Conservation (phyloP, 108 stramenopile genomes). For the Pelagomonas calceolata region DNA sequence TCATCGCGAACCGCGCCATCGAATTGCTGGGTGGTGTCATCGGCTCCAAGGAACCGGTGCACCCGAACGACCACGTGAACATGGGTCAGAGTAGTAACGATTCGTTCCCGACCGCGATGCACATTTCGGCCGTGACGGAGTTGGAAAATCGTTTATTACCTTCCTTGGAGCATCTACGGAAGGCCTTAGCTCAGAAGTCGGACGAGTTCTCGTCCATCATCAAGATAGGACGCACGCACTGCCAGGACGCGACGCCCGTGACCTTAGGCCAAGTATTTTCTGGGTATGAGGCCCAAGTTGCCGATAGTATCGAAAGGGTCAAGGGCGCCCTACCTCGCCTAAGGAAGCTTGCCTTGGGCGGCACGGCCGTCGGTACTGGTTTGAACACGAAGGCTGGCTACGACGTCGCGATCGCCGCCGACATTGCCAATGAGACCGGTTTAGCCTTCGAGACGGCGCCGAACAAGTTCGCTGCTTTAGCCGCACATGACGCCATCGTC, state of each 20-base stretch:
- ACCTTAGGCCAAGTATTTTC: constrained; percentile 97
- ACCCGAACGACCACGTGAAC: constrained; percentile 97
- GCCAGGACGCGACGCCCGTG: constrained; percentile 82
- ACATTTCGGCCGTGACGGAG: constrained; percentile 69
- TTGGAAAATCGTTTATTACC: constrained; percentile 59
- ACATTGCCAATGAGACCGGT: constrained; percentile 74
- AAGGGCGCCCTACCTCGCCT: constrained; percentile 53
- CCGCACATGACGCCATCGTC: constrained; percentile 86
- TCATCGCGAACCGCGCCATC: constrained; percentile 88
- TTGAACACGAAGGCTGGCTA: constrained; percentile 79
- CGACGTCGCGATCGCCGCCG: constrained; percentile 72
- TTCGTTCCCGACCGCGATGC: constrained; percentile 95
- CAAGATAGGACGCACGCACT: constrained; percentile 97
- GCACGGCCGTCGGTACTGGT: constrained; percentile 97
- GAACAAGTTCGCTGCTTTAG: constrained; percentile 94
- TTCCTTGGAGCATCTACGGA: constrained; percentile 55
- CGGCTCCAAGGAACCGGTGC: constrained; percentile 76
- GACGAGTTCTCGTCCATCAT: constrained; percentile 65
- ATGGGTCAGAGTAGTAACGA: constrained; percentile 89
- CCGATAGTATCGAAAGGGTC: constrained; percentile 69
- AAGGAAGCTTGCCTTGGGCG: constrained; percentile 85
- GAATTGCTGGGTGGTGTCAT: constrained; percentile 79
- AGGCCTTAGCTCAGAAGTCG: constrained; percentile 55
- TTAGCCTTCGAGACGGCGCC: constrained; percentile 83
- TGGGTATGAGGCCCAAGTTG: constrained; percentile 84